These are phyloP conservation scores for Saksenaea oblongispora DNA, from an alignment of 371 early-diverging fungal species.

Conservation along the genomic window DNA sequence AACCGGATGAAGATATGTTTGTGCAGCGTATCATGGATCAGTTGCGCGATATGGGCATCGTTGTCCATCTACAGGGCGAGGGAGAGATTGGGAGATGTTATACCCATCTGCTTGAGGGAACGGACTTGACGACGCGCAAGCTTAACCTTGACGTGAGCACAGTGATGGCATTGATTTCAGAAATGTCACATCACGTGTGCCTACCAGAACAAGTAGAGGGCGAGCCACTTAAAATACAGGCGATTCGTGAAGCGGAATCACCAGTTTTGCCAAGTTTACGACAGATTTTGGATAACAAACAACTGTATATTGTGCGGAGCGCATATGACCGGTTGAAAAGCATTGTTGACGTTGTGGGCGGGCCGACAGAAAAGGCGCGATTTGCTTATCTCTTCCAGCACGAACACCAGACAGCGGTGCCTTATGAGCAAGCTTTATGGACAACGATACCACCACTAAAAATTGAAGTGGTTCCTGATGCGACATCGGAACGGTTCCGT, in stretches of 20 bases:
- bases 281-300: conserved; percentile 31
- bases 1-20: conserved; percentile 30
- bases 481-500: conserved; percentile 42
- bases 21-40: conserved; percentile 40
- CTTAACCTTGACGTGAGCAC: conserved; percentile 63
- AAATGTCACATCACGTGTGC: conserved; percentile 46
- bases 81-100: not conserved
- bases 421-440: conserved; percentile 31
- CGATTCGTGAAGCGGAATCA: conserved; percentile 34
- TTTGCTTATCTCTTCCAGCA: conserved; percentile 43
- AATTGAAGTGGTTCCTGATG: conserved; percentile 44
- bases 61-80: conserved; percentile 23
- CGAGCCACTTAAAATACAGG: conserved; percentile 54
- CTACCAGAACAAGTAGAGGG: conserved; percentile 38
- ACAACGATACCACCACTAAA: conserved; percentile 23
- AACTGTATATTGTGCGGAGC: conserved; percentile 43
- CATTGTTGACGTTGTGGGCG: conserved; percentile 54
- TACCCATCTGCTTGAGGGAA: conserved; percentile 3
- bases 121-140: conserved; percentile 23
- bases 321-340: conserved; percentile 50
- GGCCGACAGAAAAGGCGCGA: conserved; percentile 44
- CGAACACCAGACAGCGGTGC: conserved; percentile 1
- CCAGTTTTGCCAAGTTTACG: conserved; percentile 45
- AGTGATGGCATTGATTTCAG: conserved; percentile 50
- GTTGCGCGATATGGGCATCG: conserved; percentile 39